A percentile compares a stretch with the other conserved stretches of the same genome.
These are phyloP conservation scores for Claviceps capensis DNA, from an alignment of 2,329 filamentous ascomycete species.

Conservation along the genomic window DNA sequence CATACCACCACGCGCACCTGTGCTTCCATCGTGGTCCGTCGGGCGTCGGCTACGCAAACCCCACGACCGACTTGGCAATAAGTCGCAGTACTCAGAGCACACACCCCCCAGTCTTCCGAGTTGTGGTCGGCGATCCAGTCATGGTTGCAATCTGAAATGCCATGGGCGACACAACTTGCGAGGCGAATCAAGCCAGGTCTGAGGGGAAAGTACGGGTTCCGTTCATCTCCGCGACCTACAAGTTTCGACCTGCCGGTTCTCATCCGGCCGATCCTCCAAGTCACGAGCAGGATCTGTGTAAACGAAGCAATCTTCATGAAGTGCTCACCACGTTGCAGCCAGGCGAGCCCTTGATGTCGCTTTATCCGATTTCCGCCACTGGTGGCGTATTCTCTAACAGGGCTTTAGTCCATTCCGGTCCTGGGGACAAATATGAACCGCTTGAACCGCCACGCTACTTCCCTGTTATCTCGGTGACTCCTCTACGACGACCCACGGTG, in stretches of 20 bases:
- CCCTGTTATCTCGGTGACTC: constrained; percentile 59
- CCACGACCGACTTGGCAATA: constrained; percentile 31
- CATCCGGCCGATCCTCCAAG: constrained; percentile 51
- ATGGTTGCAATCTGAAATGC: constrained; percentile 46
- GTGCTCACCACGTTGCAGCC: constrained; percentile 49
- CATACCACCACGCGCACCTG: constrained; percentile 24
- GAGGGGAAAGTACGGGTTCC: constrained; percentile 33
- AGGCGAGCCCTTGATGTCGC: constrained; percentile 27
- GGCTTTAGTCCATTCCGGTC: constrained; percentile 61
- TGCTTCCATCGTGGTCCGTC: constrained; percentile 45
- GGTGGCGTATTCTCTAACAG: constrained; percentile 57
- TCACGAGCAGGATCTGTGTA: constrained; percentile 54
- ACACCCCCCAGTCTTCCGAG: constrained; percentile 32
- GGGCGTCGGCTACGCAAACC: constrained; percentile 44
- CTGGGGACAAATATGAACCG: constrained; percentile 49
- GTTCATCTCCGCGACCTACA: constrained; percentile 62
- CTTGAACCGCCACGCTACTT: constrained; percentile 42
- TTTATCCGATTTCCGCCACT: constrained; percentile 59
- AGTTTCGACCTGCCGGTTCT: constrained; percentile 63
- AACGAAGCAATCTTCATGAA: constrained; percentile 59
- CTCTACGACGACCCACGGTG: constrained; percentile 60
- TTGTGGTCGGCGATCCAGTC: constrained; percentile 45
- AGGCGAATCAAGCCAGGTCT: constrained; percentile 19
- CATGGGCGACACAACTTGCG: constrained; percentile 19
- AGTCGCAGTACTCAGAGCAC: constrained; percentile 20